Evolutionary conservation across 352 stramenopile species (phyloP).

Genomic region (Labyrinthula sp.): DNA sequence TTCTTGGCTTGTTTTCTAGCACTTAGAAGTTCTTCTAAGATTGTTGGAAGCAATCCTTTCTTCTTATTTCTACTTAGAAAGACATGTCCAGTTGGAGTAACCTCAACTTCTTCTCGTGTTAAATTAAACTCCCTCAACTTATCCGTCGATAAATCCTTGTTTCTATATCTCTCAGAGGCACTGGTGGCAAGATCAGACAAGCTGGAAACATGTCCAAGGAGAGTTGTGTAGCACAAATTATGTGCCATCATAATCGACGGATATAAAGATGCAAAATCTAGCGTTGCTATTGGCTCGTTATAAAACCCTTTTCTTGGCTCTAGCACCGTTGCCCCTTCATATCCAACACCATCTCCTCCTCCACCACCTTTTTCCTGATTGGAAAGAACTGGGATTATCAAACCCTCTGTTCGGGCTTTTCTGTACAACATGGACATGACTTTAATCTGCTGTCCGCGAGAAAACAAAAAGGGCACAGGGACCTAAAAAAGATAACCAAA

Average conservation of each 20-base stretch:
- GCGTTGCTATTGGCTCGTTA: constrained; percentile 87
- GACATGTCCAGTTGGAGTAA: constrained; percentile 72
- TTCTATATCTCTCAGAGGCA: too few relatives aligned
- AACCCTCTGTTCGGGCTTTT: constrained; percentile 72
- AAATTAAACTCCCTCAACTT: constrained; percentile 9
- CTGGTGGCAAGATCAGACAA: constrained; percentile 17
- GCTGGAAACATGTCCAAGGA: constrained; percentile 59
- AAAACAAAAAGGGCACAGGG: constrained; percentile 86
- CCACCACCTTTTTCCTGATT: constrained; percentile 54
- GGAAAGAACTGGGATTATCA: constrained; percentile 87
- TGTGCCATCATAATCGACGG: constrained; percentile 99
- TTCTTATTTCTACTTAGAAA: constrained; percentile 82
- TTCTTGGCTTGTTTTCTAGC: constrained; percentile 92
- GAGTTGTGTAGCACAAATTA: constrained; percentile 98
- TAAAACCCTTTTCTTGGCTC: constrained; percentile 98
- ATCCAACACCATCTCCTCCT: constrained; percentile 50
- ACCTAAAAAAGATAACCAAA: too few relatives aligned
- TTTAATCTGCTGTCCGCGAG: constrained; percentile 91
- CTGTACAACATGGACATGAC: constrained; percentile 95
- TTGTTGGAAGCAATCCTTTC: constrained; percentile 92
- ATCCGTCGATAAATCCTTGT: constrained; percentile 24
- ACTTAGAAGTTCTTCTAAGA: constrained; percentile 87
- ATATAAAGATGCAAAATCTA: constrained; percentile 99
- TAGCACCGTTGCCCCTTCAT: constrained; percentile 96
- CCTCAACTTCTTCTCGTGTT: constrained; percentile 22